Evolutionary conservation across 1,284 basidiomycete species (phyloP).

Genomic region (Ganoderma meredithae): DNA sequence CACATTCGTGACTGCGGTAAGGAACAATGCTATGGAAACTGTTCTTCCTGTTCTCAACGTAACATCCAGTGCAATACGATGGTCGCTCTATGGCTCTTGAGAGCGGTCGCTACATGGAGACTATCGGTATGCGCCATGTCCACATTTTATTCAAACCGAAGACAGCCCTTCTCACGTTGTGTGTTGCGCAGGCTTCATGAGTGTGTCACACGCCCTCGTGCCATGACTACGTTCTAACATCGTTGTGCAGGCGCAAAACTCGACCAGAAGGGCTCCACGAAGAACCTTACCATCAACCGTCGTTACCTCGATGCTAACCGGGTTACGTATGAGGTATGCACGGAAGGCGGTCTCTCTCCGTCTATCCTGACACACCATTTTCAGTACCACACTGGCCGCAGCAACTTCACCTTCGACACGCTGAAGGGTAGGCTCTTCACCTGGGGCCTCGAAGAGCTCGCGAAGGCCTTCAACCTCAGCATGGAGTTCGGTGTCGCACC

Average conservation of each 20-base stretch:
- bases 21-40: constrained; percentile 30
- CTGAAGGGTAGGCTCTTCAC: constrained; percentile 58
- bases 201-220: constrained; percentile 4
- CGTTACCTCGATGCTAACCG: constrained; percentile 80
- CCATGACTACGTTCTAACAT: not conserved
- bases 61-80: constrained; percentile 57
- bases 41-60: not conserved
- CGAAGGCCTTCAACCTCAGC: constrained; percentile 60
- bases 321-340: constrained; percentile 68
- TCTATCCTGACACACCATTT: not conserved
- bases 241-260: constrained; percentile 57
- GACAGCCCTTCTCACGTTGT: not conserved
- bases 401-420: constrained; percentile 64
- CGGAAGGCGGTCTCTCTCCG: not conserved
- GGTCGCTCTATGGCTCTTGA: constrained; percentile 76
- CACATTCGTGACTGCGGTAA: constrained; percentile 82
- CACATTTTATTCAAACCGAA: not conserved
- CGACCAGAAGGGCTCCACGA: constrained; percentile 48
- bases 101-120: constrained; percentile 90
- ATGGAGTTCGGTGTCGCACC: constrained; percentile 74
- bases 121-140: constrained; percentile 60
- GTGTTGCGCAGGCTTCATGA: constrained; percentile 24
- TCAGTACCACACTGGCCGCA: constrained; percentile 64
- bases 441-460: constrained; percentile 58
- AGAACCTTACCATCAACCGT: constrained; percentile 67